Conservation (phyloP, 805 yeast species). For the Candida sakaeoensis region DNA sequence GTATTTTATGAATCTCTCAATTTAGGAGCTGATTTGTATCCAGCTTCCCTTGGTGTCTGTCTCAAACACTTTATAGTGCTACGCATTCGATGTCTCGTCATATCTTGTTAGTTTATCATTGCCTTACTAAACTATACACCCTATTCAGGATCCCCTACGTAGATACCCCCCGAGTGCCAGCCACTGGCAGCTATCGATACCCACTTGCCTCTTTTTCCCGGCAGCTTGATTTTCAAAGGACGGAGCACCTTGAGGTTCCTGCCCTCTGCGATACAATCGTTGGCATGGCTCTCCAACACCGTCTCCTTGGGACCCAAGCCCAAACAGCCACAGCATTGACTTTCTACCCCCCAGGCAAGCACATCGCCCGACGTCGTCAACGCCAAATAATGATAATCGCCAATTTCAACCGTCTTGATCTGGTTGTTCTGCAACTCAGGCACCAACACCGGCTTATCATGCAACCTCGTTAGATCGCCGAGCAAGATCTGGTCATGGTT, state of each 20-base stretch:
- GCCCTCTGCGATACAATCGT: slow-evolving; percentile 12
- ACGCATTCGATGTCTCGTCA: no score
- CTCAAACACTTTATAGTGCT: no score
- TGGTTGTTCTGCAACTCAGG: slow-evolving; percentile 10
- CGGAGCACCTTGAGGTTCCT: slow-evolving; percentile 25
- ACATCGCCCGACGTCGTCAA: slow-evolving; percentile 55
- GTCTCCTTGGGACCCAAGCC: slow-evolving; percentile 46
- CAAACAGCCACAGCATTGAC: slow-evolving; percentile 61
- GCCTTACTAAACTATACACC: no score
- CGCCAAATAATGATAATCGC: slow-evolving; percentile 70
- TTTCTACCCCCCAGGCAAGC: slow-evolving; percentile 67
- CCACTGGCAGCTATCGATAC: slow-evolving; percentile 70
- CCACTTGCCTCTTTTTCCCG: slow-evolving; percentile 42
- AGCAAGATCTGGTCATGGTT: slow-evolving; percentile 45
- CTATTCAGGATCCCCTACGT: slow-evolving; percentile 11
- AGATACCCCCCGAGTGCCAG: slow-evolving; percentile 74
- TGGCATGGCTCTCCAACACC: slow-evolving; percentile 7
- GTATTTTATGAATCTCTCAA: no score
- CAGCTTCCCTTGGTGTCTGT: no score
- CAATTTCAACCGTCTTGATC: slow-evolving; percentile 57
- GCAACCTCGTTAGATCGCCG: slow-evolving; percentile 26
- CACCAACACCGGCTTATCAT: slow-evolving; percentile 9
- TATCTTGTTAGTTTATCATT: no score
- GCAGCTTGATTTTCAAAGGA: slow-evolving; percentile 31
- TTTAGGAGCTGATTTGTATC: no score